phyloP scores from a whole-genome alignment of 1,284 basidiomycete species.

The Mycosarcoma mackinlayi region DNA sequence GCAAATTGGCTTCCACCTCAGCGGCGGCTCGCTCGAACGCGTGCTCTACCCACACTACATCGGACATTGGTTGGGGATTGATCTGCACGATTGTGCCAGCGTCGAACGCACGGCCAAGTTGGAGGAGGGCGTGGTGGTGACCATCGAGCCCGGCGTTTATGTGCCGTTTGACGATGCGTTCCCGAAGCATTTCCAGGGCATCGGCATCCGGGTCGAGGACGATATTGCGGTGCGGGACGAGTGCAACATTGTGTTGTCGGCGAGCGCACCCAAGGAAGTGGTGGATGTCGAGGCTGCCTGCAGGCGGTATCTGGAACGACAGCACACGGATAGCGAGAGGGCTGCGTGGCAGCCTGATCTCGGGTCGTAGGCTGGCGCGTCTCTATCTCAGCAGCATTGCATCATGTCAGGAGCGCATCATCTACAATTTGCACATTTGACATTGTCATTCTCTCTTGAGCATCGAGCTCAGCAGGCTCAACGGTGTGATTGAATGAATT shows the following conservation, averaged over 20 bases:
- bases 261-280: conserved; percentile 62
- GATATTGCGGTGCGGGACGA: conserved; percentile 59
- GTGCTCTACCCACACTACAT: conserved; percentile 86
- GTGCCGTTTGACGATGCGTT: conserved; percentile 58
- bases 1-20: conserved; percentile 80
- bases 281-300: conserved; percentile 64
- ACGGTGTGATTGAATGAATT: too few species aligned
- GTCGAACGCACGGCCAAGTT: conserved; percentile 55
- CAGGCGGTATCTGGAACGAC: conserved; percentile 14
- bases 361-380: background rate
- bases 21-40: conserved; percentile 76
- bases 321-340: background rate
- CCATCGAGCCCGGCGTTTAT: conserved; percentile 66
- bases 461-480: too few species aligned
- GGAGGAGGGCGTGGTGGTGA: conserved; percentile 59
- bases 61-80: conserved; percentile 85
- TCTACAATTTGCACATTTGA: background rate
- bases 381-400: background rate
- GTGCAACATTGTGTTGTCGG: conserved; percentile 53
- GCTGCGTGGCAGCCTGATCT: conserved; percentile 7
- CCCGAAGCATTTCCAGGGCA: conserved; percentile 60
- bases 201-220: conserved; percentile 66
- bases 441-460: background rate
- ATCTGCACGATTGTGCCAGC: conserved; percentile 64
- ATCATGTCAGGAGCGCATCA: too few species aligned